Percentiles rank a stretch among this genome's conserved stretches.
phyloP scores from a whole-genome alignment of 1,139 yeast species.

The Taphrina pruni region DNA sequence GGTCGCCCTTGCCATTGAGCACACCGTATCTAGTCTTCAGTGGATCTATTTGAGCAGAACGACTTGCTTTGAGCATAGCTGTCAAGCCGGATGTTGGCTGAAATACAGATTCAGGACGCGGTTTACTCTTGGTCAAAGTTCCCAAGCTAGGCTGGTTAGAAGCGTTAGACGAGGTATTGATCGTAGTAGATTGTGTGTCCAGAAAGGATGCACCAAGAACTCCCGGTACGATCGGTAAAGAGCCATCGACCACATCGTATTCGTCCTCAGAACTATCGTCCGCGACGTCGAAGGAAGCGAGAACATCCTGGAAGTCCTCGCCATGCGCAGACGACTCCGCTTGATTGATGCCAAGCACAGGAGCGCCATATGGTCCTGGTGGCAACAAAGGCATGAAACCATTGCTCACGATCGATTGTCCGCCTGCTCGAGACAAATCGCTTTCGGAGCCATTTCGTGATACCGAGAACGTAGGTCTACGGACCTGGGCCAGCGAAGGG shows the following conservation, averaged over 20 bases:
- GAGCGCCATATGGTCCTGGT: constrained; percentile 11
- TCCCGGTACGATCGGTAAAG: not conserved
- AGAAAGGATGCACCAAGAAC: constrained; percentile 3
- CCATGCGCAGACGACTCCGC: not conserved
- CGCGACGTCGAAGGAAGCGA: constrained; percentile 15
- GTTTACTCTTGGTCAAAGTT: constrained; percentile 11
- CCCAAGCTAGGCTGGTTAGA: constrained; percentile 7
- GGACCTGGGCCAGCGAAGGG: constrained; percentile 11
- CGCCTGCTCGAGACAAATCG: constrained; percentile 20
- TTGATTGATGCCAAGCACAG: not conserved
- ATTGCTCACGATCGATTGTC: constrained; percentile 27
- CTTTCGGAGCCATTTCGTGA: constrained; percentile 24
- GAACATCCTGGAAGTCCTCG: constrained; percentile 7
- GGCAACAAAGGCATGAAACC: constrained; percentile 11
- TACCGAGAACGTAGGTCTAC: constrained; percentile 15
- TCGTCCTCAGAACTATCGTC: constrained; percentile 32
- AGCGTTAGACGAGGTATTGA: not conserved
- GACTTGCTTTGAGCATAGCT: constrained; percentile 44
- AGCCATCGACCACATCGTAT: constrained; percentile 12
- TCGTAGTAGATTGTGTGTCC: constrained; percentile 1
- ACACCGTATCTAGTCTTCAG: constrained; percentile 53
- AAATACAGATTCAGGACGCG: constrained; percentile 23
- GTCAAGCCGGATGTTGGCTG: constrained; percentile 43
- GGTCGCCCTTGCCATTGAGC: constrained; percentile 54
- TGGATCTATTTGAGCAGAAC: constrained; percentile 51